These are phyloP conservation scores for Nepenthes mirabilis DNA, from an alignment of 148 eudicot species.

Conservation along the genomic window DNA sequence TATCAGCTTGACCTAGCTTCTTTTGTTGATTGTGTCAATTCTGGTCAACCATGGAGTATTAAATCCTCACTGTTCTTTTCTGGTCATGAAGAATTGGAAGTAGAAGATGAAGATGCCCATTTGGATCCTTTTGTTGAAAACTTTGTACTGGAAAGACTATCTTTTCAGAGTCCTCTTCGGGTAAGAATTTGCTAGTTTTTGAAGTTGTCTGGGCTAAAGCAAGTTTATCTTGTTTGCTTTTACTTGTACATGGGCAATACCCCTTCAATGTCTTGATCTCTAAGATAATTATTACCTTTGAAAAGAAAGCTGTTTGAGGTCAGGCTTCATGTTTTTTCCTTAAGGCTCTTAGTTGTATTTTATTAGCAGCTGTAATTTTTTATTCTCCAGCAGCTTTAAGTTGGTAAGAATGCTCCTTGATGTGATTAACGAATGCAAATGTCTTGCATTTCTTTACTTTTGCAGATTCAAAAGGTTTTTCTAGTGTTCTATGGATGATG, in stretches of 20 bases:
- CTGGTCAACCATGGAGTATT: conserved; percentile 79
- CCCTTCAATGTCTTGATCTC: background rate
- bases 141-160: conserved; percentile 88
- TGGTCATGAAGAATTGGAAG: conserved; percentile 38
- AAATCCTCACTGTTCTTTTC: conserved; percentile 65
- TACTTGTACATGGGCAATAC: background rate
- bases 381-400: too few species aligned
- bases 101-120: conserved; percentile 28
- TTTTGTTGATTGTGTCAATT: conserved; percentile 88
- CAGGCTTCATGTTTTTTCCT: too few species aligned
- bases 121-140: conserved; percentile 93
- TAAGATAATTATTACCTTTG: too few species aligned
- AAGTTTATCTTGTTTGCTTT: background rate
- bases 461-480: too few species aligned
- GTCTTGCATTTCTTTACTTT: too few species aligned
- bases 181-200: conserved; percentile 28
- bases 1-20: conserved; percentile 95
- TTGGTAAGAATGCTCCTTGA: too few species aligned
- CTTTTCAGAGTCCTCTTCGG: conserved; percentile 84
- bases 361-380: too few species aligned
- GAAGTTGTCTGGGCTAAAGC: background rate
- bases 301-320: too few species aligned
- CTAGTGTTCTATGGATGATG: too few species aligned
- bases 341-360: background rate
- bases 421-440: too few species aligned